Percentiles rank a stretch among this genome's conserved stretches.
Evolutionary conservation across 768 basidiomycete species (phyloP).

Genomic region (Artomyces pyxidatus): DNA sequence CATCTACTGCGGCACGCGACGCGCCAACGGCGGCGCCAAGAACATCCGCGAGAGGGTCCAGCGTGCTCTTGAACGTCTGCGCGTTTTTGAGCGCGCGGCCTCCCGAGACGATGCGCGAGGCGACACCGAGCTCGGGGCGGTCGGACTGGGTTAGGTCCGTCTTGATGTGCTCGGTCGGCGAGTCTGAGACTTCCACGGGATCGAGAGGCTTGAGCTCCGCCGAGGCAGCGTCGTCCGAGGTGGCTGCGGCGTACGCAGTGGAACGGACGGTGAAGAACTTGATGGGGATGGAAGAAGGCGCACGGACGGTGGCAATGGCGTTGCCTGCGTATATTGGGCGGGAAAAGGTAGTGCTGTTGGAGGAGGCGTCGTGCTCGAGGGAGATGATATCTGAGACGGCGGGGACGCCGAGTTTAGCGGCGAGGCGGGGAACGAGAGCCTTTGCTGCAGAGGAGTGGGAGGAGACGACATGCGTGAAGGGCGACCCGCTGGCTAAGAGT

Average conservation of each 20-base stretch:
- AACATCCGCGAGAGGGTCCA: constrained; percentile 89
- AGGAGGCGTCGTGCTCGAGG: constrained; percentile 60
- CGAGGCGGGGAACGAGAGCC: constrained; percentile 87
- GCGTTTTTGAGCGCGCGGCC: constrained; percentile 93
- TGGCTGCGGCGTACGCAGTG: constrained; percentile 76
- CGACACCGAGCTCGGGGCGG: constrained; percentile 85
- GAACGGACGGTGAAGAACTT: constrained; percentile 95
- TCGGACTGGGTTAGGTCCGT: constrained; percentile 83
- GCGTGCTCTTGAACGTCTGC: constrained; percentile 78
- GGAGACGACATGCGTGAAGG: constrained; percentile 87
- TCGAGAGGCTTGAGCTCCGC: constrained; percentile 57
- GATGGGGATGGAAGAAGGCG: constrained; percentile 63
- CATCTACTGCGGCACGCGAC: constrained; percentile 96
- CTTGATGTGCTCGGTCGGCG: constrained; percentile 55
- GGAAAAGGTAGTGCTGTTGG: constrained; percentile 76
- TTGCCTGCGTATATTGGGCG: constrained; percentile 98
- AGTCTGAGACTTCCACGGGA: constrained; percentile 49
- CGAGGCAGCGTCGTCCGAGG: constrained; percentile 39
- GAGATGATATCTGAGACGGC: constrained; percentile 89
- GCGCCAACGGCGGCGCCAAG: constrained; percentile 96
- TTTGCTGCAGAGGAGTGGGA: constrained; percentile 90
- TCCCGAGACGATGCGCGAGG: constrained; percentile 86
- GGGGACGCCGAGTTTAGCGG: constrained; percentile 81
- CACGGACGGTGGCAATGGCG: constrained; percentile 87
- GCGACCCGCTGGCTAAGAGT: constrained; percentile 50